Percentiles rank a stretch among this genome's conserved stretches.
Conservation (phyloP, 768 basidiomycete species). For the Nevesoporus exiguus region DNA sequence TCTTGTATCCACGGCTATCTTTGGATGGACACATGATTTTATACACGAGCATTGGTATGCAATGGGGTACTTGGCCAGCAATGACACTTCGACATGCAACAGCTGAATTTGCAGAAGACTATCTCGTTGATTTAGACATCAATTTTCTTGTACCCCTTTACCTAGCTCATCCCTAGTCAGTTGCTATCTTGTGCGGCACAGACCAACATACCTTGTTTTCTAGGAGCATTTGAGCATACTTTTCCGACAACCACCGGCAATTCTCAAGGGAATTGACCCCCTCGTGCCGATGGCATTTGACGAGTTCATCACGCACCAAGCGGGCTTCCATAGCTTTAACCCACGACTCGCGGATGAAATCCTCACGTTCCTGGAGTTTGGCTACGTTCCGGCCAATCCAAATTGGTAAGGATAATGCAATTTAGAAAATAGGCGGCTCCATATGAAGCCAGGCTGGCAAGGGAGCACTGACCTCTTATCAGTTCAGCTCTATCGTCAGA, state of each 20-base stretch:
- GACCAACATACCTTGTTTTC: conserved; percentile 66
- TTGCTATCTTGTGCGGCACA: not conserved
- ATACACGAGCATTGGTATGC: not conserved
- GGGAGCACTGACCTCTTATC: conserved; percentile 27
- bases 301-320: conserved; percentile 82
- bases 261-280: conserved; percentile 90
- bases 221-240: conserved; percentile 74
- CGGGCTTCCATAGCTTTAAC: conserved; percentile 90
- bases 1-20: not conserved
- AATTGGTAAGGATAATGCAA: not conserved
- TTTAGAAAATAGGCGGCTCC: not conserved
- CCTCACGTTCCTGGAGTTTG: conserved; percentile 65
- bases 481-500: conserved; percentile 34
- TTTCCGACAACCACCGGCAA: conserved; percentile 82
- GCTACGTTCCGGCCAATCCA: conserved; percentile 36
- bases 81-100: not conserved
- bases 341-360: conserved; percentile 87
- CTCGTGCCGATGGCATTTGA: conserved; percentile 85
- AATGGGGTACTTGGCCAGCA: not conserved
- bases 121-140: conserved; percentile 39
- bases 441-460: no score
- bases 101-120: not conserved
- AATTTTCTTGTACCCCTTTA: conserved; percentile 82
- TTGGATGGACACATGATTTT: conserved; percentile 7
- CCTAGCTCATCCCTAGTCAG: conserved; percentile 44